These are phyloP conservation scores for Fusarium succisae DNA, from an alignment of 2,329 filamentous ascomycete genomes.

Conservation along the genomic window DNA sequence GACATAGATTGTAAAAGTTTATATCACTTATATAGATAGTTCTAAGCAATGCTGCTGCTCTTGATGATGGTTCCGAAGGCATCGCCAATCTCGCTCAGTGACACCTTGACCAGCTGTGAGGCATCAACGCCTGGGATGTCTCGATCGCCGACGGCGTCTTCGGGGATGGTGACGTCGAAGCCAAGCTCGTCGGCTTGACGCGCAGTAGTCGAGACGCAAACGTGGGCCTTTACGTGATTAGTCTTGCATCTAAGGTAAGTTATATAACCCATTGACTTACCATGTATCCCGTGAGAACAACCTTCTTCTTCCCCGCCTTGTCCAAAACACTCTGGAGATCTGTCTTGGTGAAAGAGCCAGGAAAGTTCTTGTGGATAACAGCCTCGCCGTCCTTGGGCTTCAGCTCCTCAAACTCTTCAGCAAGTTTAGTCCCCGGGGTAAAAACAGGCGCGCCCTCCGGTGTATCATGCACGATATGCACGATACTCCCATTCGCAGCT, in stretches of 20 bases:
- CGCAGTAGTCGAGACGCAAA: slow-evolving; percentile 71
- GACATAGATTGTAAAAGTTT: background rate
- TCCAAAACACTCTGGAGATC: slow-evolving; percentile 63
- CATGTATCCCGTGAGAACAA: slow-evolving; percentile 71
- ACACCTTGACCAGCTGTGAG: slow-evolving; percentile 60
- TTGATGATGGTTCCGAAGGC: slow-evolving; percentile 69
- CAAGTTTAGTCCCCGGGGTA: slow-evolving; percentile 68
- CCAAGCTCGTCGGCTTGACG: slow-evolving; percentile 68
- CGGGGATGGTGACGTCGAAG: slow-evolving; percentile 69
- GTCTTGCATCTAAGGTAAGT: accelerated
- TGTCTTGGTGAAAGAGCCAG: slow-evolving; percentile 69
- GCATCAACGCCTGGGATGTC: slow-evolving; percentile 71
- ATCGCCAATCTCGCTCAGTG: slow-evolving; percentile 69
- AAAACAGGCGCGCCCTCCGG: slow-evolving; percentile 72
- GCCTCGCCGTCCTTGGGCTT: slow-evolving; percentile 64
- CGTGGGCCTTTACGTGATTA: slow-evolving; percentile 61
- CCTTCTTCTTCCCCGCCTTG: slow-evolving; percentile 61
- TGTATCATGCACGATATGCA: slow-evolving; percentile 69
- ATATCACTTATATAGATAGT: too few species aligned
- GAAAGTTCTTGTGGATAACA: slow-evolving; percentile 65
- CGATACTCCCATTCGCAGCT: slow-evolving; percentile 57
- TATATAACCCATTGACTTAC: slow-evolving; percentile 40
- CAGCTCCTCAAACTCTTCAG: slow-evolving; percentile 69
- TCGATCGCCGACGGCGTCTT: slow-evolving; percentile 72
- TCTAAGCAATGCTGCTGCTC: slow-evolving; percentile 43